Evolutionary conservation across 179 eudicot genomes (phyloP), one percentile per base, ranked within the genome.

Genomic region (Silene coronaria): DNA sequence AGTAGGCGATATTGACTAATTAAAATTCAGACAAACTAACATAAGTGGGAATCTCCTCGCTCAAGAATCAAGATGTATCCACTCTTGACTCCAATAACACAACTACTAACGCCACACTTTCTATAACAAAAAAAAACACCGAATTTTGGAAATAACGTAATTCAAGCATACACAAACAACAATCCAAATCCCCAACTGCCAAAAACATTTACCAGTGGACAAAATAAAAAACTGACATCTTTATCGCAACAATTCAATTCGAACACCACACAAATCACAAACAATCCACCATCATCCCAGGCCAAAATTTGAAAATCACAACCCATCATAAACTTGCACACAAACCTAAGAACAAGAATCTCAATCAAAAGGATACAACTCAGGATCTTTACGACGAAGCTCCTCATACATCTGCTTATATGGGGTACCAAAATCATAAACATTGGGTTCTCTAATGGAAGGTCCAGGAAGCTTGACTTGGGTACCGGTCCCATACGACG

Each of bases 401-500:
- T 95, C 97, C 27, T 95, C 99, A 67, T 82, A 88, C 98, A 95
- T 95, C 6, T 88, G 97, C 86, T 92, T 92, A 62, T 95, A 95
- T 28, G 97, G 97, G 48, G 97, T 95, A 30, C 99, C 97, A 78
- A 95, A 95, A 14, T 95, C 93, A 74, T 95, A 95, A 68, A 92
- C 89, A 66, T 90, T 95, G 14, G 99, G 99, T 79, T 92, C 95
- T 72, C 91, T 83, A 76, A 91, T 82, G 17, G 99, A 92, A 38
- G 99, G 99, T n/a, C 97, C 99, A 30, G 97, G 99, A 42, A 92
- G 95, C 86, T 95, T 95, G 62, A 92, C 97, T 80, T 95, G 97
- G 71, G 88, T 77, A 22, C 99, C 97, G 4, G 97, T 95, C 2
- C 99, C 99, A 73, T 95, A 95, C 0, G 99, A 92, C 0, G 84